Conservation (phyloP, 2,329 filamentous ascomycete genomes). For the Penicillium nordicum region DNA sequence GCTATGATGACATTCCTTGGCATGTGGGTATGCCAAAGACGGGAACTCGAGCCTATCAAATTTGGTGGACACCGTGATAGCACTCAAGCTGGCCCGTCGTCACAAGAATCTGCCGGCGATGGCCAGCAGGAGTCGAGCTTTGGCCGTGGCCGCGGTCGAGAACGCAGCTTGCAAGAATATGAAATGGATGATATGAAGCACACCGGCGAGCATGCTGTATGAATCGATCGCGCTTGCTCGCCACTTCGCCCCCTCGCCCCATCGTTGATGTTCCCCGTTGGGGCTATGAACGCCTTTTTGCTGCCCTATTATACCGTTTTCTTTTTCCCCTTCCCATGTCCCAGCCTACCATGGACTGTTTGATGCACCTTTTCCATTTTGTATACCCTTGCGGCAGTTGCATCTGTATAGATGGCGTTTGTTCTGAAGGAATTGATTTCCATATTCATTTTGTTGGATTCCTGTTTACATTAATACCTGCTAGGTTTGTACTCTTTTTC, state of each 20-base stretch:
- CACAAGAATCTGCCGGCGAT: constrained; percentile 14
- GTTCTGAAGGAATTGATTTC: constrained; percentile 14
- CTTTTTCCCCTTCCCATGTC: constrained; percentile 2
- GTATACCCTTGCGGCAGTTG: constrained; percentile 33
- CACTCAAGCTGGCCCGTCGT: constrained; percentile 15
- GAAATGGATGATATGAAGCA: constrained; percentile 37
- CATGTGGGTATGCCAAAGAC: constrained; percentile 86
- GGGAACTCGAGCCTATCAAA: constrained; percentile 82
- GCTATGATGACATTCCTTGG: constrained; percentile 67
- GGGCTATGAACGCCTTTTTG: constrained; percentile 15
- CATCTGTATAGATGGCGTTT: constrained; percentile 35
- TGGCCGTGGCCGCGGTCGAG: constrained; percentile 32
- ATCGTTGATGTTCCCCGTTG: constrained; percentile 4
- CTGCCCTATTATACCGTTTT: neutral
- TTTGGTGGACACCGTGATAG: constrained; percentile 62
- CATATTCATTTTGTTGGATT: constrained; percentile 16
- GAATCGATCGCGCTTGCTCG: constrained; percentile 1
- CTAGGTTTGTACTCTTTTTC: neutral
- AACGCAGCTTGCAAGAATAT: constrained; percentile 32
- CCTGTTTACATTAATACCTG: constrained; percentile 4
- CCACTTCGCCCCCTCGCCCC: neutral
- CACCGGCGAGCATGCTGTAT: constrained; percentile 30
- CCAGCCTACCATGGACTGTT: neutral
- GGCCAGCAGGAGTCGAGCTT: constrained; percentile 24
- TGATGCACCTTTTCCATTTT: constrained; percentile 15